Conservation (phyloP, 2,329 filamentous ascomycete genomes). For the Diaporthe vaccinii region DNA sequence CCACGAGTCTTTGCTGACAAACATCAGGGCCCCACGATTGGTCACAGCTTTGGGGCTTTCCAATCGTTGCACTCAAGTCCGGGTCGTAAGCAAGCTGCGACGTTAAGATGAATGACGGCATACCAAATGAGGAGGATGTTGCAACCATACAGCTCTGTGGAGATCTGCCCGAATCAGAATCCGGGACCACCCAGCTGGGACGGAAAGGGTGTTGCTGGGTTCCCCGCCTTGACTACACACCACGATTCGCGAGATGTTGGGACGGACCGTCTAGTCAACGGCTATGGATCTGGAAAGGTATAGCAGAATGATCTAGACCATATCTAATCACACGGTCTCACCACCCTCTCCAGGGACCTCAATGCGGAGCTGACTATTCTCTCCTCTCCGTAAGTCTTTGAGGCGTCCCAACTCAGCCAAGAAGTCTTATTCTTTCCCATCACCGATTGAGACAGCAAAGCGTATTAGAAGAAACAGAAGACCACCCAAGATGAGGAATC, state of each 20-base stretch:
- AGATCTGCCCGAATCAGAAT: neutral
- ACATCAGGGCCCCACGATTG: neutral
- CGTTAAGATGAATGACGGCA: slow-evolving; percentile 8
- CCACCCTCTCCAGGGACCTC: neutral
- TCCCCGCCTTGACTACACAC: slow-evolving; percentile 10
- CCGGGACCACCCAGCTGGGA: neutral
- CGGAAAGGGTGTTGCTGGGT: neutral
- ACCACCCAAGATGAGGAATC: neutral
- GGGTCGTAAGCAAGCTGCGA: neutral
- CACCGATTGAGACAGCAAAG: no score
- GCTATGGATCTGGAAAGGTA: neutral
- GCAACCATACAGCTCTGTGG: neutral
- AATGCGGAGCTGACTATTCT: neutral
- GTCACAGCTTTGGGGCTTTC: neutral
- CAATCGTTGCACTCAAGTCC: no score
- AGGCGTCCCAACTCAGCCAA: neutral
- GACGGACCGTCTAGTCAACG: neutral
- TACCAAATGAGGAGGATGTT: neutral
- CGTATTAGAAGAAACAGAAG: no score
- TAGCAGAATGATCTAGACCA: neutral
- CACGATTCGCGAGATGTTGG: slow-evolving; percentile 10
- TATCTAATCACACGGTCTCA: neutral
- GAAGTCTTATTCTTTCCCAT: neutral
- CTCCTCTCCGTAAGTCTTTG: neutral
- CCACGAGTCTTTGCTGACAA: neutral